Conservation (phyloP, 768 basidiomycete genomes). For the Xanthoconium purpureum region DNA sequence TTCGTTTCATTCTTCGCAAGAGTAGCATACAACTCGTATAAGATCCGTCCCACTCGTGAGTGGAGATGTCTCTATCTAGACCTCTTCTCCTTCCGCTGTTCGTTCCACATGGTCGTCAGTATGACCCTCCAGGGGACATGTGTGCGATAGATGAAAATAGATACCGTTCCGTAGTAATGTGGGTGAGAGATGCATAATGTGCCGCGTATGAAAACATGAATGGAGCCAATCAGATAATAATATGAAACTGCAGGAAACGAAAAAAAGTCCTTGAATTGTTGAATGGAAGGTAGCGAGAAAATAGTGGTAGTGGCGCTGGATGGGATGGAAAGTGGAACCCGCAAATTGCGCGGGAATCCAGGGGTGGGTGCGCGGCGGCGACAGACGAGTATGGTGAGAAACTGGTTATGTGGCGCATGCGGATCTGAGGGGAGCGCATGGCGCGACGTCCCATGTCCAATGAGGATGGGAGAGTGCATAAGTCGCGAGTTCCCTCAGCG, state of each 20-base stretch:
- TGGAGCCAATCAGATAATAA: conserved; percentile 28
- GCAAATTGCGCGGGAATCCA: conserved; percentile 22
- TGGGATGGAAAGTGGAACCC: conserved; percentile 5
- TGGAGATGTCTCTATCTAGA: conserved; percentile 15
- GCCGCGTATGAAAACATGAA: conserved; percentile 20
- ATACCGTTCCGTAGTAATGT: conserved; percentile 31
- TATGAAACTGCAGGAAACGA: conserved; percentile 20
- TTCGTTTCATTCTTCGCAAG: conserved; percentile 42
- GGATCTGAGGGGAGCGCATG: conserved; percentile 22
- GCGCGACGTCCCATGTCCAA: conserved; percentile 24
- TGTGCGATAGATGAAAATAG: conserved; percentile 29
- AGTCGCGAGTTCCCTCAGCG: conserved; percentile 22
- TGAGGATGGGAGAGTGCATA: conserved; percentile 17
- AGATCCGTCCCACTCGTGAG: conserved; percentile 18
- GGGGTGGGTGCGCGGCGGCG: conserved; percentile 10
- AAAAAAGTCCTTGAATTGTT: conserved; percentile 8
- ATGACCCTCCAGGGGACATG: conserved; percentile 27
- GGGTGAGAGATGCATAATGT: conserved; percentile 27
- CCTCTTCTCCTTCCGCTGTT: conserved; percentile 10
- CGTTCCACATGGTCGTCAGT: conserved; percentile 9
- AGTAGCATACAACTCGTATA: conserved; percentile 24
- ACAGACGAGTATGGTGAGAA: conserved; percentile 15
- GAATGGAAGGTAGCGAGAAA: conserved; percentile 5
- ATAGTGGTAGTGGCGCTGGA: background rate
- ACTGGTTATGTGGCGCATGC: conserved; percentile 17